Conservation (phyloP, 2,329 filamentous ascomycete species). For the Phialocephala subalpina region DNA sequence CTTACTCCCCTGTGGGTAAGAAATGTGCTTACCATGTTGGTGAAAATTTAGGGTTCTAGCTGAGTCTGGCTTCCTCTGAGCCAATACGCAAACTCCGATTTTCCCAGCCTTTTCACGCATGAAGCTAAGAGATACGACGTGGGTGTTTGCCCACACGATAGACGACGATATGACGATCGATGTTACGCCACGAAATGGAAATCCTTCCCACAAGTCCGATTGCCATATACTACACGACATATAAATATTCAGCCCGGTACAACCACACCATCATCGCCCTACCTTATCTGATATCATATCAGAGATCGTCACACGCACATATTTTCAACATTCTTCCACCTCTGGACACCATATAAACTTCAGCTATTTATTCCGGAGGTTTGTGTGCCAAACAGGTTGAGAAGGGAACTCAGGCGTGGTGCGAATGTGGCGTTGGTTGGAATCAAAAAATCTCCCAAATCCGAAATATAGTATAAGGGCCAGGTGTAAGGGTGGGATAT, state of each 20-base stretch:
- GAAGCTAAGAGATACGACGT: conserved; percentile 26
- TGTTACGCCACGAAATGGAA: neutral
- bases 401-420: neutral
- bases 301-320: neutral
- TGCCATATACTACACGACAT: neutral
- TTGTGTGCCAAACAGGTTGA: neutral
- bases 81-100: conserved; percentile 12
- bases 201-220: neutral
- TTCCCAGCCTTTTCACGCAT: conserved; percentile 16
- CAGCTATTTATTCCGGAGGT: conserved; percentile 6
- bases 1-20: conserved; percentile 25
- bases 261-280: neutral
- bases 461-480: conserved; percentile 1
- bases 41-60: conserved; percentile 59
- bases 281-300: neutral
- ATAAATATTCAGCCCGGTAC: neutral
- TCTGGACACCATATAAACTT: neutral
- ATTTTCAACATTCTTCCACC: neutral
- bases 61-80: conserved; percentile 66
- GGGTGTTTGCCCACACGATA: neutral
- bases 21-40: conserved; percentile 40
- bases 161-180: conserved; percentile 8
- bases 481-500: neutral
- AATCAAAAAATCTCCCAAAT: neutral
- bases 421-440: neutral